Conservation (phyloP, 176 grass and related monocot species). For the Alloteropsis semialata region DNA sequence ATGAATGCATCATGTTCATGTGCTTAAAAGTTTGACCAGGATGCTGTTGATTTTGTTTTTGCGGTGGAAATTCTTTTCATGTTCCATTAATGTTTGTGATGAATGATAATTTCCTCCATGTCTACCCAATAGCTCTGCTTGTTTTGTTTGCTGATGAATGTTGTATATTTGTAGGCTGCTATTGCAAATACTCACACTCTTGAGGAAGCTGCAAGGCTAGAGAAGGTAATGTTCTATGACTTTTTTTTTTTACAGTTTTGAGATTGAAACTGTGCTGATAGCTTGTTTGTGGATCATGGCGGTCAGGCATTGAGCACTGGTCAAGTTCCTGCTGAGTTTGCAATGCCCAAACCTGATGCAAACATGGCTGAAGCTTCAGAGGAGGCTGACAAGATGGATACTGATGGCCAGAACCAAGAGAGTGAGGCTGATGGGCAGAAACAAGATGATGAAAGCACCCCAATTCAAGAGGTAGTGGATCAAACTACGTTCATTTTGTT, state of each 20-base stretch:
- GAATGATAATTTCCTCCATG: neutral
- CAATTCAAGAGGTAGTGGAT: slow-evolving; percentile 53
- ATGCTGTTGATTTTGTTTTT: no score
- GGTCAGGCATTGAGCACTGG: slow-evolving; percentile 80
- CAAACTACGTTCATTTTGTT: neutral
- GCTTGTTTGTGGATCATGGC: neutral
- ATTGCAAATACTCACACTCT: slow-evolving; percentile 94
- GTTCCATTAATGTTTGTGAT: neutral
- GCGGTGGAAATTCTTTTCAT: no score
- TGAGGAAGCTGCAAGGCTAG: slow-evolving; percentile 92
- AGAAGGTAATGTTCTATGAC: slow-evolving; percentile 50
- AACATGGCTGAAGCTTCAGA: slow-evolving; percentile 47
- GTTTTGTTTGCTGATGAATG: neutral
- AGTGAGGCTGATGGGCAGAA: slow-evolving; percentile 45
- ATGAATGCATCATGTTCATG: neutral
- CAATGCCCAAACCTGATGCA: slow-evolving; percentile 53
- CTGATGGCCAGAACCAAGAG: slow-evolving; percentile 48
- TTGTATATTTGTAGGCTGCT: slow-evolving; percentile 54
- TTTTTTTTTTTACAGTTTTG: neutral
- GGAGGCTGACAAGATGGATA: slow-evolving; percentile 69
- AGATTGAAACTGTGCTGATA: neutral
- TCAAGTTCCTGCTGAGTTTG: slow-evolving; percentile 85
- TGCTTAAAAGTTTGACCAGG: neutral
- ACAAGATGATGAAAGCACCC: slow-evolving; percentile 46
- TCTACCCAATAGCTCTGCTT: neutral